These are phyloP conservation scores for Penicillium angulare DNA, from an alignment of 495 filamentous ascomycete species.

Conservation along the genomic window DNA sequence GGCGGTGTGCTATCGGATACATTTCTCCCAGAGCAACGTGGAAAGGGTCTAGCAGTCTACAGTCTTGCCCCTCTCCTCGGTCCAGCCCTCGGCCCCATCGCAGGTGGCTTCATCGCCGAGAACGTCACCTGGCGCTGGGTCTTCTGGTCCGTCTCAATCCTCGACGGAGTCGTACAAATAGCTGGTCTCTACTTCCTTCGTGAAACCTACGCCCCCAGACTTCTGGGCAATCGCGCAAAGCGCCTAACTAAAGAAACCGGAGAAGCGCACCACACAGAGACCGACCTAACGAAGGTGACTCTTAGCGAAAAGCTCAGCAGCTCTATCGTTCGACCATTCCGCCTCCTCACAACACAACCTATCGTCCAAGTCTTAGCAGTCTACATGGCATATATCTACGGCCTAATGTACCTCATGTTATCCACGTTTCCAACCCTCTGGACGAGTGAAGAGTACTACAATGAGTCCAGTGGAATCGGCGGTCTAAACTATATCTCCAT, in stretches of 20 bases:
- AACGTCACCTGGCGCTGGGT: constrained; percentile 58
- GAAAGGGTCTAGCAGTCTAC: constrained; percentile 54
- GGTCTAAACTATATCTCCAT: constrained; percentile 72
- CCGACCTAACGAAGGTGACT: constrained; percentile 49
- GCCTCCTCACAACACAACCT: constrained; percentile 55
- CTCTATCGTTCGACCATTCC: constrained; percentile 53
- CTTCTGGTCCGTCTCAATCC: constrained; percentile 50
- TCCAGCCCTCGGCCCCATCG: constrained; percentile 51
- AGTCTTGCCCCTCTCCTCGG: constrained; percentile 52
- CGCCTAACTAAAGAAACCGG: constrained; percentile 61
- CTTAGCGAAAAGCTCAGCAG: constrained; percentile 32
- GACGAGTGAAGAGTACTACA: constrained; percentile 51
- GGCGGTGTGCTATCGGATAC: constrained; percentile 49
- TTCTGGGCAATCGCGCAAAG: constrained; percentile 56
- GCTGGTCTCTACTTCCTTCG: constrained; percentile 46
- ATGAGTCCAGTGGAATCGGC: constrained; percentile 57
- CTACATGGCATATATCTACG: constrained; percentile 70
- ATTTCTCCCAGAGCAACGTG: constrained; percentile 47
- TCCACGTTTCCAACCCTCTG: constrained; percentile 67
- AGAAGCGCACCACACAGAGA: constrained; percentile 65
- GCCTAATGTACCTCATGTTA: constrained; percentile 69
- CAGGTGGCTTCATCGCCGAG: constrained; percentile 52
- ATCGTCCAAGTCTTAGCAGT: constrained; percentile 60
- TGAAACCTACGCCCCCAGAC: constrained; percentile 35
- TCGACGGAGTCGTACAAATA: constrained; percentile 47